Conservation (phyloP, 371 early-diverging fungal genomes). For the Mortierella polycephala region DNA sequence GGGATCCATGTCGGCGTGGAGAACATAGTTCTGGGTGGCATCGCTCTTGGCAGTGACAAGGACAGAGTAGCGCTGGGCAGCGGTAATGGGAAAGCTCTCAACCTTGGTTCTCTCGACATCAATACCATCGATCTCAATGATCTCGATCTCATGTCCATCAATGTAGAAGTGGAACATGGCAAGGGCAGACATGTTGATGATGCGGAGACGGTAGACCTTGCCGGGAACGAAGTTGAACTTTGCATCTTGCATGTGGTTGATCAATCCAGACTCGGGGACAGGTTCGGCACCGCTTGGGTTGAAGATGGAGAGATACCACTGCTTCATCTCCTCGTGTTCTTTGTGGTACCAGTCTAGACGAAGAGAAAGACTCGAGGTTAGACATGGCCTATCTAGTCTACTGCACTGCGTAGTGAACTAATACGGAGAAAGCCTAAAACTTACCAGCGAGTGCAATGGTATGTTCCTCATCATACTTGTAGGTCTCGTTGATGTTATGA, state of each 20-base stretch:
- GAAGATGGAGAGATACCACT: slow-evolving; percentile 61
- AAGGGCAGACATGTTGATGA: slow-evolving; percentile 82
- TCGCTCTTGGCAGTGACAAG: slow-evolving; percentile 77
- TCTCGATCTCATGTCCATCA: slow-evolving; percentile 78
- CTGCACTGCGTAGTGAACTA: neutral
- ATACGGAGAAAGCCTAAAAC: neutral
- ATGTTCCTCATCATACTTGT: slow-evolving; percentile 77
- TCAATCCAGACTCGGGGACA: slow-evolving; percentile 70
- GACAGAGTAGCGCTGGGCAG: slow-evolving; percentile 79
- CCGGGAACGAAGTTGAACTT: slow-evolving; percentile 72
- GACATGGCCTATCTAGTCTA: neutral
- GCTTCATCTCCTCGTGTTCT: slow-evolving; percentile 58
- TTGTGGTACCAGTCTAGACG: slow-evolving; percentile 75
- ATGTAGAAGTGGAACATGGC: slow-evolving; percentile 82
- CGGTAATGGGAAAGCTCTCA: slow-evolving; percentile 65
- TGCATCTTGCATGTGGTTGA: slow-evolving; percentile 61
- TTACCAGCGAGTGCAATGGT: slow-evolving; percentile 67
- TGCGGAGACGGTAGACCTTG: slow-evolving; percentile 84
- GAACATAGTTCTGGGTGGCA: slow-evolving; percentile 71
- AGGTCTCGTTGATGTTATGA: slow-evolving; percentile 69
- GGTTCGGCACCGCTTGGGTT: slow-evolving; percentile 78
- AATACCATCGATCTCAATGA: slow-evolving; percentile 87
- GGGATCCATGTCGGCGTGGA: slow-evolving; percentile 81
- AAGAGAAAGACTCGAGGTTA: slow-evolving; percentile 12
- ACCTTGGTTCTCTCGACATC: slow-evolving; percentile 66